These are phyloP conservation scores for Pleurotus ostreatus DNA, from an alignment of 768 basidiomycete species.

Conservation along the genomic window DNA sequence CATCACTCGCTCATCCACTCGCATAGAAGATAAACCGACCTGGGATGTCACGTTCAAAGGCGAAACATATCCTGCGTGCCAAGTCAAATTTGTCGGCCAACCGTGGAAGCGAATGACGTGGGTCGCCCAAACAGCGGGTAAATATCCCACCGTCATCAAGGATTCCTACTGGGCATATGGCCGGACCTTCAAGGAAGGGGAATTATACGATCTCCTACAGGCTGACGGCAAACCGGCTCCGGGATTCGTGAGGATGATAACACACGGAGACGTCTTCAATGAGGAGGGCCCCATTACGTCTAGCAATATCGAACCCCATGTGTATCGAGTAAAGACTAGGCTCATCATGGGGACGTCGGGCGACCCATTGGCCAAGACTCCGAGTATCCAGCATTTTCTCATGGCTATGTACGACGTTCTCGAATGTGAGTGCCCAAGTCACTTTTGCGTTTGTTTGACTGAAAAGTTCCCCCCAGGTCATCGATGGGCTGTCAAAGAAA, in stretches of 20 bases:
- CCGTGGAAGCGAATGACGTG: conserved; percentile 8
- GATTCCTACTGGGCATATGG: conserved; percentile 2
- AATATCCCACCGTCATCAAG: conserved; percentile 5
- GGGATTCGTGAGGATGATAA: neutral
- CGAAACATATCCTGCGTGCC: neutral
- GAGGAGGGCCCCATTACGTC: neutral
- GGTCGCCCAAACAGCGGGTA: neutral
- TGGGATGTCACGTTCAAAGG: conserved; percentile 7
- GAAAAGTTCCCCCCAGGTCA: neutral
- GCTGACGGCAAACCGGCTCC: neutral
- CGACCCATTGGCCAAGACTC: neutral
- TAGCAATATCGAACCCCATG: neutral
- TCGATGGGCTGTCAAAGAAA: neutral
- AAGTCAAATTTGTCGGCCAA: conserved; percentile 6
- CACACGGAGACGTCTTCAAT: neutral
- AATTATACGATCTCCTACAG: conserved; percentile 6
- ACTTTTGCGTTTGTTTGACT: neutral
- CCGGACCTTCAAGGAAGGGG: neutral
- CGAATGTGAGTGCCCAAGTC: neutral
- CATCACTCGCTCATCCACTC: neutral
- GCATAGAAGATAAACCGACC: neutral
- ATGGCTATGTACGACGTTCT: neutral
- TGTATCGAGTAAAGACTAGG: neutral
- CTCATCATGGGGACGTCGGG: neutral
- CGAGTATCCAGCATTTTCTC: neutral